phyloP scores from a whole-genome alignment of 1,284 basidiomycete genomes.

The Sanghuangporus baumii region DNA sequence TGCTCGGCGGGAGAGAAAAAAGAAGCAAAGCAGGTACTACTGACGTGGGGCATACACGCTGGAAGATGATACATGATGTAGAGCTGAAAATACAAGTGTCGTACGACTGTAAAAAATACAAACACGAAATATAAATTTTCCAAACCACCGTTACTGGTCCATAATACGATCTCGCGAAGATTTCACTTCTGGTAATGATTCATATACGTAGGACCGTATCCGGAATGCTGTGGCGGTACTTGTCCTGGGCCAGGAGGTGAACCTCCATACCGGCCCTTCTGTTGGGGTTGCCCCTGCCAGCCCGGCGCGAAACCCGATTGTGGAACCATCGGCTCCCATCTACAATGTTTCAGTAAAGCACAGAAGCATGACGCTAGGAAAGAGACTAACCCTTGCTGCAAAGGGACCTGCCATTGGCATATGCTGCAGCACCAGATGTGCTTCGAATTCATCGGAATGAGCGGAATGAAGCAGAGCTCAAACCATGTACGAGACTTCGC shows the following conservation, averaged over 20 bases:
- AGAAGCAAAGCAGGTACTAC: not conserved
- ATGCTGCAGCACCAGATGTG: slow-evolving; percentile 48
- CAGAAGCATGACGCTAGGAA: slow-evolving; percentile 2
- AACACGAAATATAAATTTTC: not conserved
- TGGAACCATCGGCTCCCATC: slow-evolving; percentile 39
- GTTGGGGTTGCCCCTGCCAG: slow-evolving; percentile 15
- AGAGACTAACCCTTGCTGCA: slow-evolving; percentile 39
- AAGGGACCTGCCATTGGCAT: slow-evolving; percentile 42
- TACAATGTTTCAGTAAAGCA: slow-evolving; percentile 19
- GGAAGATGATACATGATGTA: not conserved
- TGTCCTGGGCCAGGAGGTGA: not conserved
- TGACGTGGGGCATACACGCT: slow-evolving; percentile 1
- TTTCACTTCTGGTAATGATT: slow-evolving; percentile 13
- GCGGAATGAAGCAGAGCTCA: slow-evolving; percentile 45
- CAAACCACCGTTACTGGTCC: too few species aligned
- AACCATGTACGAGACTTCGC: slow-evolving; percentile 49
- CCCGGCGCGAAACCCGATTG: slow-evolving; percentile 16
- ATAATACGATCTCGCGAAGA: not conserved
- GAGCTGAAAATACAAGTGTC: not conserved
- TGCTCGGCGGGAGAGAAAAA: slow-evolving; percentile 12
- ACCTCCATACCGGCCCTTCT: not conserved
- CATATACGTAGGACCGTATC: slow-evolving; percentile 9
- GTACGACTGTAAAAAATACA: not conserved
- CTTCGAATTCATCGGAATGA: slow-evolving; percentile 40
- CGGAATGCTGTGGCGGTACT: slow-evolving; percentile 8